Evolutionary conservation across 2,329 filamentous ascomycete species (phyloP).

Genomic region (Microcyclospora tardicrescens): DNA sequence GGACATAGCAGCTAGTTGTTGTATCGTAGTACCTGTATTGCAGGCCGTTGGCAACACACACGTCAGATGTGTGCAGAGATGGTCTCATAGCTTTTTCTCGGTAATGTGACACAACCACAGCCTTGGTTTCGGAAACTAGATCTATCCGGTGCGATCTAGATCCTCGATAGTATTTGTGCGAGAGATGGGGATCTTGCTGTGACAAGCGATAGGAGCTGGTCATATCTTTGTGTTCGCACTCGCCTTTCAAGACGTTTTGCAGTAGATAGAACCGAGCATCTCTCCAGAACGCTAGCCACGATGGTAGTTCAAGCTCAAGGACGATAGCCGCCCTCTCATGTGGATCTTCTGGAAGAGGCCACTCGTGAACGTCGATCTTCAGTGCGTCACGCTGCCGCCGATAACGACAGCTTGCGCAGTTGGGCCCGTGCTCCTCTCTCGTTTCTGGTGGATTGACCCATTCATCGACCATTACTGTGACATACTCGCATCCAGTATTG

Average conservation of each 20-base stretch:
- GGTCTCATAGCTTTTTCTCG: slow-evolving; percentile 24
- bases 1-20: slow-evolving; percentile 1
- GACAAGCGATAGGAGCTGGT: slow-evolving; percentile 5
- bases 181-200: slow-evolving; percentile 10
- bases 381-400: slow-evolving; percentile 26
- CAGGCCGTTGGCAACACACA: slow-evolving; percentile 37
- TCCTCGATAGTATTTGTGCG: slow-evolving; percentile 1
- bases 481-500: slow-evolving; percentile 3
- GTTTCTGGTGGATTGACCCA: slow-evolving; percentile 19
- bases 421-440: slow-evolving; percentile 11
- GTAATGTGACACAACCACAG: slow-evolving; percentile 38
- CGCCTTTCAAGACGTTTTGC: slow-evolving; percentile 8
- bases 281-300: slow-evolving; percentile 36
- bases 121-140: slow-evolving; percentile 36
- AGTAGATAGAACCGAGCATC: slow-evolving; percentile 21
- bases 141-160: slow-evolving; percentile 15
- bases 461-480: slow-evolving; percentile 5
- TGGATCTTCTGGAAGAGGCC: slow-evolving; percentile 32
- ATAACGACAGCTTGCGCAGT: slow-evolving; percentile 35
- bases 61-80: slow-evolving; percentile 25
- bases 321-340: slow-evolving; percentile 31
- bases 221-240: neutral
- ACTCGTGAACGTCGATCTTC: slow-evolving; percentile 36
- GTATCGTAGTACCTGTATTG: slow-evolving; percentile 38
- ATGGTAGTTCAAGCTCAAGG: slow-evolving; percentile 40